Evolutionary conservation across 1,284 basidiomycete species (phyloP).

Genomic region (Cryptococcus hybrid): DNA sequence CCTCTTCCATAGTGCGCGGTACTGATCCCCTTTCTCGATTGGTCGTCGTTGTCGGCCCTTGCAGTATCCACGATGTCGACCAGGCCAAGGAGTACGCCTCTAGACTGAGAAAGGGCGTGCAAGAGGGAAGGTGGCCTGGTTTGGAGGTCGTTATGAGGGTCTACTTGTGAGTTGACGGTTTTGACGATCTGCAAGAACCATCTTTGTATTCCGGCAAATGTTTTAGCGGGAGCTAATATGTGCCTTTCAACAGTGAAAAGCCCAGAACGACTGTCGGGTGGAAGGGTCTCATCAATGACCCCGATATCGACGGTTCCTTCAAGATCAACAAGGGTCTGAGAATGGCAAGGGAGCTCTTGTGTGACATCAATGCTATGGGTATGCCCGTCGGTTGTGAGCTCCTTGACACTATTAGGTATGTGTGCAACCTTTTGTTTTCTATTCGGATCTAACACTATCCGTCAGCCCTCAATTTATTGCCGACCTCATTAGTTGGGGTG

Average conservation of each 20-base stretch:
- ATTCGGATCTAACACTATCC: slow-evolving; percentile 30
- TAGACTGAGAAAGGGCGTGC: slow-evolving; percentile 61
- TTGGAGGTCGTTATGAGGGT: slow-evolving; percentile 92
- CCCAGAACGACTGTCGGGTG: slow-evolving; percentile 74
- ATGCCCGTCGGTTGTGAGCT: slow-evolving; percentile 87
- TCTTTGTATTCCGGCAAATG: neutral
- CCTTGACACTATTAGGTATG: slow-evolving; percentile 54
- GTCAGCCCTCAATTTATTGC: slow-evolving; percentile 93
- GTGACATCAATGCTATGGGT: slow-evolving; percentile 82
- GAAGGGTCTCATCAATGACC: slow-evolving; percentile 93
- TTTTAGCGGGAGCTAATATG: neutral
- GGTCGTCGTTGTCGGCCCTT: slow-evolving; percentile 90
- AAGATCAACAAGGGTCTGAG: slow-evolving; percentile 95
- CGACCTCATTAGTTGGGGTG: slow-evolving; percentile 94
- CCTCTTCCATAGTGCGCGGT: slow-evolving; percentile 75
- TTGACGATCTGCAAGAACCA: neutral
- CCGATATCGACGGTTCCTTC: slow-evolving; percentile 49
- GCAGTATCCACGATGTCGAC: slow-evolving; percentile 87
- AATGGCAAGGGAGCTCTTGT: slow-evolving; percentile 83
- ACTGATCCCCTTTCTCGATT: slow-evolving; percentile 69
- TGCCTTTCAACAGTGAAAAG: slow-evolving; percentile 41
- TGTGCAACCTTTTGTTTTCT: neutral
- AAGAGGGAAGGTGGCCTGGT: slow-evolving; percentile 65
- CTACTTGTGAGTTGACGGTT: slow-evolving; percentile 64
- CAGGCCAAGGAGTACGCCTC: slow-evolving; percentile 89